Evolutionary conservation across 768 basidiomycete genomes (phyloP).

Genomic region (Boletus speciosus): DNA sequence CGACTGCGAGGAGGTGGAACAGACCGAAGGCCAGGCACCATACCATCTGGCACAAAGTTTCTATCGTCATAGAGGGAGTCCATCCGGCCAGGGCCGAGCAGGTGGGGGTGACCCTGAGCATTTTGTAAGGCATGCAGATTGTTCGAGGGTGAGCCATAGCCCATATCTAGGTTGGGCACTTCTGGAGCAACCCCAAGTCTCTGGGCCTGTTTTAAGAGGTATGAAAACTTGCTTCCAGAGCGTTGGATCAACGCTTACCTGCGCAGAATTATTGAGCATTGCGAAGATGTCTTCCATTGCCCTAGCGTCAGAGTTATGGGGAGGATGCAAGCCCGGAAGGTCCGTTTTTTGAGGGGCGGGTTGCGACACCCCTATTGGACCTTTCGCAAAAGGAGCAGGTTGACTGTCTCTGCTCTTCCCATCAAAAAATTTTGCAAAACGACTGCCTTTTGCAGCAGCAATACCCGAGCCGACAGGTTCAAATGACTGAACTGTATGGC

Average conservation of each 20-base stretch:
- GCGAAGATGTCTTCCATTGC: slow-evolving; percentile 79
- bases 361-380: slow-evolving; percentile 42
- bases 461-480: slow-evolving; percentile 41
- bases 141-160: slow-evolving; percentile 22
- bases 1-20: slow-evolving; percentile 59
- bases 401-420: slow-evolving; percentile 53
- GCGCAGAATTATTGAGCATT: slow-evolving; percentile 73
- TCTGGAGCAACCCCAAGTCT: slow-evolving; percentile 25
- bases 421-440: slow-evolving; percentile 87
- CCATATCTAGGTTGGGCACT: slow-evolving; percentile 20
- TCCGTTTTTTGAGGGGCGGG: slow-evolving; percentile 50
- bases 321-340: slow-evolving; percentile 30
- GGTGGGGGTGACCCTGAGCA: slow-evolving; percentile 39
- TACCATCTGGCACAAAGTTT: slow-evolving; percentile 76
- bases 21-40: slow-evolving; percentile 80
- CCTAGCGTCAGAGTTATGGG: slow-evolving; percentile 47
- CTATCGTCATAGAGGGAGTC: slow-evolving; percentile 76
- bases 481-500: slow-evolving; percentile 15
- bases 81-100: slow-evolving; percentile 44
- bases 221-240: slow-evolving; percentile 4
- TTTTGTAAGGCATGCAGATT: slow-evolving; percentile 41
- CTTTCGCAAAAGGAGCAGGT: slow-evolving; percentile 33
- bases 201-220: slow-evolving; percentile 24
- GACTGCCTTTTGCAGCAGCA: slow-evolving; percentile 66
- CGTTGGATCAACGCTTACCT: slow-evolving; percentile 44